These are phyloP conservation scores for Corynespora cassiicola DNA, from an alignment of 2,329 filamentous ascomycete species.

Conservation along the genomic window DNA sequence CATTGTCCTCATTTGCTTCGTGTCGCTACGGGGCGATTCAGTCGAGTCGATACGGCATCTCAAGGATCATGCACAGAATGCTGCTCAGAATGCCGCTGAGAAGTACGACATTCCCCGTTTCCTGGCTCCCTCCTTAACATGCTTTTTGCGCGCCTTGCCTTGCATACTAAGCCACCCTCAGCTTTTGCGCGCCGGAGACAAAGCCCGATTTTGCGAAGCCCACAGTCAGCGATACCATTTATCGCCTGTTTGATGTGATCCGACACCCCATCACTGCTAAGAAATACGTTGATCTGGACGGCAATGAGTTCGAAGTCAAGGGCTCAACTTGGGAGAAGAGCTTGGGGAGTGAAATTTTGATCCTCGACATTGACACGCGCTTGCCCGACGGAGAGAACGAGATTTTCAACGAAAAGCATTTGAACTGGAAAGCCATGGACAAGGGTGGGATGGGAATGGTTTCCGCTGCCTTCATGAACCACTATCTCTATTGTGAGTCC, in stretches of 20 bases:
- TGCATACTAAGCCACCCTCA: too few relatives aligned
- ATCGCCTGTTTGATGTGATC: conserved; percentile 17
- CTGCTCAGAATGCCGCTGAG: too few relatives aligned
- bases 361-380: conserved; percentile 23
- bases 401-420: conserved; percentile 8
- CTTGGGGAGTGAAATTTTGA: conserved; percentile 16
- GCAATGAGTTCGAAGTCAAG: too few relatives aligned
- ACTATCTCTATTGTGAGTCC: conserved; percentile 42
- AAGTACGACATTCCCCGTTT: too few relatives aligned
- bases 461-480: conserved; percentile 44
- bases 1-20: too few relatives aligned
- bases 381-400: conserved; percentile 4
- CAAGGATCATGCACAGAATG: too few relatives aligned
- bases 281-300: too few relatives aligned
- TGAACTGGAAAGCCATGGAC: conserved; percentile 16
- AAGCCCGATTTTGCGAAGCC: conserved; percentile 11
- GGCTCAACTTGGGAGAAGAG: conserved; percentile 18
- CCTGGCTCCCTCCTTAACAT: too few relatives aligned
- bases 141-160: too few relatives aligned
- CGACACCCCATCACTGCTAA: conserved; percentile 14
- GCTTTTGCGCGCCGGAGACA: too few relatives aligned
- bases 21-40: too few relatives aligned
- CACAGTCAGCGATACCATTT: conserved; percentile 13
- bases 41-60: too few relatives aligned
- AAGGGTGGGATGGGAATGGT: conserved; percentile 20